Evolutionary conservation across 805 yeast species (phyloP), one percentile per base, ranked within the genome.

Genomic region (Candida anglica): DNA sequence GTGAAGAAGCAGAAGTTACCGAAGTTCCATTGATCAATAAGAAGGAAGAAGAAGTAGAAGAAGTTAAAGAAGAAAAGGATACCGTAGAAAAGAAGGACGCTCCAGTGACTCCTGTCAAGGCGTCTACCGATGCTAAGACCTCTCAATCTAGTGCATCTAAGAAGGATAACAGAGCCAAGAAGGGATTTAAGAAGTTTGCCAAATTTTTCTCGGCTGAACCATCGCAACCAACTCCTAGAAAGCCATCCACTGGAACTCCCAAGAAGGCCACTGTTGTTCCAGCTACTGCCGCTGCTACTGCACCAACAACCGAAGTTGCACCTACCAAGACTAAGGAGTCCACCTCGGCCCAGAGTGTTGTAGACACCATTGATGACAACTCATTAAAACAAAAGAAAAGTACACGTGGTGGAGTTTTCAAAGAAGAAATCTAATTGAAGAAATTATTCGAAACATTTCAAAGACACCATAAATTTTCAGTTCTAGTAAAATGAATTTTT

Each of bases 351-450:
- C 10, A 28, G n/a, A 16, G 30, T 7, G 34, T 16, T 11, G 25
- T 32, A 8, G 34, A 32, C 7, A 32, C 34, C 22, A 25, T 39
- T 29, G 61, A 48, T 19, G 66, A 59, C 26, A 67, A 60, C 15
- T 56, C 64, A 6, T 47, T 58, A 25, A n/a, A n/a, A n/a, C n/a
- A n/a, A n/a, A 42, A 43, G 20, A 51, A 52, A 34, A 46, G 47
- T 33, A 36, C 20, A n/a, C 50, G 52, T 36, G 65, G 65, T 14
- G 69, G 69, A 4, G 41, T 64, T 18, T 66, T 66, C 43, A 66
- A 63, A 42, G 71, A 66, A 46, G 71, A 65, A 43, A 60, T 66
- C 36, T 64, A 48, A 17, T 19, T 17, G 15, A 20, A 25, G 11
- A 20, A 20, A 20, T 10, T 19, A n/a, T 6, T 11, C 7, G 6